phyloP scores from a whole-genome alignment of 306 rosid species.

The Sphenostylis stenocarpa region DNA sequence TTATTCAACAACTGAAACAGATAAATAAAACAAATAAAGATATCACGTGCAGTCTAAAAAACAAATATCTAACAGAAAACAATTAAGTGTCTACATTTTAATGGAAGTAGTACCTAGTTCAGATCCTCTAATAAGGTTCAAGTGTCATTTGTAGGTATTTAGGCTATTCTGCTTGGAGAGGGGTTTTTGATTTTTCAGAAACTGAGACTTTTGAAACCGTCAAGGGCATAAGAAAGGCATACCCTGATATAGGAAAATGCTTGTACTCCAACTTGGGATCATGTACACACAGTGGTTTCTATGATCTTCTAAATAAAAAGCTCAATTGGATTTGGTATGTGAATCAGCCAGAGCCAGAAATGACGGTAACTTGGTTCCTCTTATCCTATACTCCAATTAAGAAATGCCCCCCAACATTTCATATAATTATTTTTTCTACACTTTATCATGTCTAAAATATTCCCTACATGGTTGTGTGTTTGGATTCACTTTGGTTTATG shows the following conservation, averaged over 20 bases:
- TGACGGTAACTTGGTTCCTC: conserved; percentile 49
- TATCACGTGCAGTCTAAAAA: too few species aligned
- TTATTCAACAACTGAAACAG: too few species aligned
- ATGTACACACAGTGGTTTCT: conserved; percentile 61
- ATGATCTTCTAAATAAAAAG: conserved; percentile 67
- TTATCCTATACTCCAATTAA: not conserved
- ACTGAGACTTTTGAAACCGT: conserved; percentile 63
- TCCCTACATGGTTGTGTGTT: too few species aligned
- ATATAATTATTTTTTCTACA: too few species aligned
- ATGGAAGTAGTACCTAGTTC: not conserved
- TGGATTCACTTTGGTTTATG: too few species aligned
- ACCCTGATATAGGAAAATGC: conserved; percentile 80
- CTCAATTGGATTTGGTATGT: conserved; percentile 90
- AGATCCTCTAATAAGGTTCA: not conserved
- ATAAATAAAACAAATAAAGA: too few species aligned
- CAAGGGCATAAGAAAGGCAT: conserved; percentile 48
- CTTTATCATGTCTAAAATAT: too few species aligned
- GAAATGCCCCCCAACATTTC: not conserved
- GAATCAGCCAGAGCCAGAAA: conserved; percentile 72
- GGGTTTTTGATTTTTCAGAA: conserved; percentile 68
- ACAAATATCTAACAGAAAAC: not conserved
- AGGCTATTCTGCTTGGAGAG: conserved; percentile 93
- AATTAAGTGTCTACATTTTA: not conserved
- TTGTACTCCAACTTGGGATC: conserved; percentile 72
- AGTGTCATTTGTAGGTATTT: conserved; percentile 54